These are phyloP conservation scores for Colletotrichum karsti DNA, from an alignment of 2,329 filamentous ascomycete species.

Conservation along the genomic window DNA sequence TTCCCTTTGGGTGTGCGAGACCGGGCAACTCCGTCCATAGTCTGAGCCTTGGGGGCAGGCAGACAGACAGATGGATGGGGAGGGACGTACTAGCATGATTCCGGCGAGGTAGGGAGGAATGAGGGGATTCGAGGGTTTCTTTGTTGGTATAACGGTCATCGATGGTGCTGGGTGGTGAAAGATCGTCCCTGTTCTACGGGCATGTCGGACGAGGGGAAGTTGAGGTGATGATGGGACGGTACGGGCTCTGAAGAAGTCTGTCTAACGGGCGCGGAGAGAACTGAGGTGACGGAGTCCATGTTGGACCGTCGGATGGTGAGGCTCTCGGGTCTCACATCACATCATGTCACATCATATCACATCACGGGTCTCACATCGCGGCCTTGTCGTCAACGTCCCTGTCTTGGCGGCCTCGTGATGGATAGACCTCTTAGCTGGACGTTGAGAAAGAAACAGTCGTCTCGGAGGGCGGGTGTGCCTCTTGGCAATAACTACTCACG, in stretches of 20 bases:
- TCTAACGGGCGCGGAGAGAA: neutral
- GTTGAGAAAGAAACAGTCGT: slow-evolving; percentile 20
- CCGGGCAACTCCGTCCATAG: neutral
- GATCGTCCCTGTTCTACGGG: no score
- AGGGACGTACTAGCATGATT: slow-evolving; percentile 1
- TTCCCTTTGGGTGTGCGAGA: neutral
- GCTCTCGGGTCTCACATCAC: neutral
- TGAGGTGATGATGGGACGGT: neutral
- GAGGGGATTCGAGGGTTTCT: neutral
- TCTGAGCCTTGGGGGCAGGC: neutral
- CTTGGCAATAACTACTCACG: neutral
- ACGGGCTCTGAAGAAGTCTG: neutral
- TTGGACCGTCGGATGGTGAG: slow-evolving; percentile 6
- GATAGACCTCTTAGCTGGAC: no score
- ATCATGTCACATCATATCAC: no score
- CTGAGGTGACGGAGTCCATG: neutral
- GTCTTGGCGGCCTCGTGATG: no score
- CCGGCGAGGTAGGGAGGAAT: neutral
- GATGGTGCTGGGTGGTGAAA: neutral
- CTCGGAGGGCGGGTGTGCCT: neutral
- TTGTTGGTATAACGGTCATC: slow-evolving; percentile 25
- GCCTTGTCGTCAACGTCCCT: no score
- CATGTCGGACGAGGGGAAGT: neutral
- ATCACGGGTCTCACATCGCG: no score
- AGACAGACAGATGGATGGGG: neutral